These are phyloP conservation scores for Cercospora brassicicola DNA, from an alignment of 2,329 filamentous ascomycete genomes.

Conservation along the genomic window DNA sequence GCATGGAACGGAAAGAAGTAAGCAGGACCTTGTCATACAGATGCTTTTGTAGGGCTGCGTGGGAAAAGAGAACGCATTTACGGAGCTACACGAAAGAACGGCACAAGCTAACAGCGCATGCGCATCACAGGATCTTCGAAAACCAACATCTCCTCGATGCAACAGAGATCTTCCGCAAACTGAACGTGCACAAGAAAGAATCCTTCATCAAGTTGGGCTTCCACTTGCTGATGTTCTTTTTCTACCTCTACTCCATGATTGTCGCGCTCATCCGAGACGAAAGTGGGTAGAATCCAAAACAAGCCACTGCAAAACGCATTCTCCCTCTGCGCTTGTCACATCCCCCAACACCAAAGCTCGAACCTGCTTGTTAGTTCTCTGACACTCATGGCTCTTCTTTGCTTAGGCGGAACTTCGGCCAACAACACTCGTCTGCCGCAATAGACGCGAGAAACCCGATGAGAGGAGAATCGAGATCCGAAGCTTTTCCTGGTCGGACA, in stretches of 20 bases:
- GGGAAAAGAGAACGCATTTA: neutral
- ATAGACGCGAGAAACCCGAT: constrained; percentile 7
- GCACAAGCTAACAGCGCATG: constrained; percentile 37
- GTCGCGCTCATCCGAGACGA: constrained; percentile 96
- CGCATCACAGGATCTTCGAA: constrained; percentile 74
- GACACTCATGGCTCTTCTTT: constrained; percentile 3
- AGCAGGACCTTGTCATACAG: constrained; percentile 41
- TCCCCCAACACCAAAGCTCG: neutral
- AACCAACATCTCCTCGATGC: constrained; percentile 96
- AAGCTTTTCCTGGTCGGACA: neutral
- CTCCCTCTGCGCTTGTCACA: neutral
- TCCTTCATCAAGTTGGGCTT: constrained; percentile 99
- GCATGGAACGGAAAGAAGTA: constrained; percentile 98
- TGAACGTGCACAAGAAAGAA: constrained; percentile 99
- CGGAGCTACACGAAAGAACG: neutral
- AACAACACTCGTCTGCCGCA: constrained; percentile 14
- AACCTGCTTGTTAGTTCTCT: constrained; percentile 1
- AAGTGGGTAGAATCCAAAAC: constrained; percentile 34
- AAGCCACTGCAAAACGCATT: neutral
- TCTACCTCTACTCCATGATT: constrained; percentile 71
- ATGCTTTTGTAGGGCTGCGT: neutral
- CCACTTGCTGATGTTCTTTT: constrained; percentile 99
- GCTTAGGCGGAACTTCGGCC: constrained; percentile 7
- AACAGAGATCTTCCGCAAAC: constrained; percentile 98
- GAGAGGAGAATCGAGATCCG: neutral